Base-by-base conservation (phyloP, 192 early-diverging fungal species). In the Mortierella hygrophila region DNA sequence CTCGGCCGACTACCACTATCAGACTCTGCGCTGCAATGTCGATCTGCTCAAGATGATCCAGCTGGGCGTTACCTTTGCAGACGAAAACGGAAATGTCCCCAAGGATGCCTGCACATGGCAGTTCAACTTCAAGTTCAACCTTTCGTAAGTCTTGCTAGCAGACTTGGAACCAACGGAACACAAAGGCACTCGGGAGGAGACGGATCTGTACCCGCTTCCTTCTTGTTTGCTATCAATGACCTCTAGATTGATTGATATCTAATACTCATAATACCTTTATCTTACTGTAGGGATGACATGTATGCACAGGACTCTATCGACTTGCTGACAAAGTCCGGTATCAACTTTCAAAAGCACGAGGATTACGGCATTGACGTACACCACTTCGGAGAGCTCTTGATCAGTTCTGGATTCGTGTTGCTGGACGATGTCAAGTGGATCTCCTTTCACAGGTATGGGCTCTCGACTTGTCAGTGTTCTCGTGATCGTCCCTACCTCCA, bases 271-370 rank as follows among this genome's bases (percentile, higher is more conserved):
- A 47, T n/a, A 74, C 44, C 52, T 11, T 54, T 6, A 42, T 47
- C n/a, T 42, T 13, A 44, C 18, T 74, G 41, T 79, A 96, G 94
- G 70, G 94, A 94, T 54, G 98, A 99, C 90, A 99, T 99, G 99
- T 99, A 98, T 83, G 99, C 99, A 18, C 98, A 98, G 89, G 97
- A 99, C 88, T 99, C 99, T 10, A 99, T 99, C 74, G 99, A 99
- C 71, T 88, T 99, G 63, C 90, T 99, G 82, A 95, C 93, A 46
- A 99, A 99, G 82, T 98, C 97, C 26, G 99, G 99, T 4, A 99
- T 99, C 71, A 98, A 99, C 88, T 99, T 99, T 90, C 94, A 96
- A 82, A 96, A 96, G 83, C 94, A 99, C 87, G 97, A 98, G 75
- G 97, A 99, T 82, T 97, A 93, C 82, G 99, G 99, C 15, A 98